Conservation (phyloP, 2,329 filamentous ascomycete genomes). For the Apiospora arundinis region DNA sequence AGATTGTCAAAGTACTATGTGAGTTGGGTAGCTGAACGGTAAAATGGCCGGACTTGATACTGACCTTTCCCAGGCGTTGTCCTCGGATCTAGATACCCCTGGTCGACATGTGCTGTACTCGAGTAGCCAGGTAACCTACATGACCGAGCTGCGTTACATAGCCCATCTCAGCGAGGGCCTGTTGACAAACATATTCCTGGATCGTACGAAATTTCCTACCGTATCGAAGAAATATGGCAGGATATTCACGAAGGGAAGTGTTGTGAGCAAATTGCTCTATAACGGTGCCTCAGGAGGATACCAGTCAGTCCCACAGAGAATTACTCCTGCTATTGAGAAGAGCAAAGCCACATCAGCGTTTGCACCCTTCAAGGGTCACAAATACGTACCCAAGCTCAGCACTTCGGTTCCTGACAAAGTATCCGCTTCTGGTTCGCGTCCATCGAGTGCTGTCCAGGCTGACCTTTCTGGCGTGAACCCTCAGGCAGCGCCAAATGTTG, state of each 20-base stretch:
- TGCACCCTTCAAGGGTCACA: background rate
- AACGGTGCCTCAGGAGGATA: background rate
- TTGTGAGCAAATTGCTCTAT: constrained; percentile 14
- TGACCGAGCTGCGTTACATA: constrained; percentile 24
- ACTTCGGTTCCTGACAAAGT: background rate
- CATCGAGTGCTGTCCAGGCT: background rate
- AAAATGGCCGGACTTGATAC: background rate
- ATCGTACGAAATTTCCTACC: background rate
- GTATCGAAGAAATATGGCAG: constrained; percentile 9
- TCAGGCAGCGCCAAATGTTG: constrained; percentile 15
- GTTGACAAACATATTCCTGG: constrained; percentile 16
- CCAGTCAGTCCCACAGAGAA: background rate
- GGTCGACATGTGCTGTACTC: constrained; percentile 20
- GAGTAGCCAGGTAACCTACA: background rate
- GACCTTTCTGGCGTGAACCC: constrained; percentile 14
- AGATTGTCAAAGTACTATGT: constrained; percentile 24
- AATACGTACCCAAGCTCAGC: background rate
- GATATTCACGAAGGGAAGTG: constrained; percentile 20
- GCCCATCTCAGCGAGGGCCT: constrained; percentile 17
- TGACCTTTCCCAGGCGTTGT: background rate
- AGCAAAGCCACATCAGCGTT: background rate
- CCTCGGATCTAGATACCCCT: background rate
- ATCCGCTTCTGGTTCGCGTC: background rate
- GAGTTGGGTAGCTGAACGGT: background rate
- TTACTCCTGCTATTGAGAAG: constrained; percentile 10